Base-by-base conservation (phyloP, 1,284 basidiomycete species). In the Irpex lacteus region DNA sequence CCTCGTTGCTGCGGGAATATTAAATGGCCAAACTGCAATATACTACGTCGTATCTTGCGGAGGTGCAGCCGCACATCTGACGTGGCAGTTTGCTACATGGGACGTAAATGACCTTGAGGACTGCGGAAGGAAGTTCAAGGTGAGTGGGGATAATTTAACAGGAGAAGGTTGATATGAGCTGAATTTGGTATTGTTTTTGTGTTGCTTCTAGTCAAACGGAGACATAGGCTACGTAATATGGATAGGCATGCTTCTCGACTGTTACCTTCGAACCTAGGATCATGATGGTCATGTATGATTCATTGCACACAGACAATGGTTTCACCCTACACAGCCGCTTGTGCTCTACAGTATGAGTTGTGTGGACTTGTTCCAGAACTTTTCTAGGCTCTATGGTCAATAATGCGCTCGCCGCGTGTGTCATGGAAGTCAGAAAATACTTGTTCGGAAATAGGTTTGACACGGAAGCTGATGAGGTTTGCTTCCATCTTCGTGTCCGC, bases 51-150 rank as follows among this genome's bases (percentile, higher is more conserved):
- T 88, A 80, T 89, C n/a, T 81, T 82, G 4, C n/a, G 44, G 44
- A 13, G 86, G 85, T 2, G 74, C 78, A 1, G 76, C 76, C 0
- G 68, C 72, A 37, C 82, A 84, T 63, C 73, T 91, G 7, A 69
- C 81, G 2, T 88, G 86, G 85, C 89, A 91, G 71, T 81, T 85
- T 63, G 66, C 70, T 21, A 83, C 79, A 0, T 80, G 86, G 53
- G 78, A 89, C 68, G 74, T 88, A 21, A 79, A 85, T 34, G 75
- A 40, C 49, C 36, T 37, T 21, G 50, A 5, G 8, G 60, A 61
- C 52, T 61, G 60, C 15, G 50, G 50, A n/a, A 50, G 19, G 11
- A 61, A 61, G 18, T 61, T 61, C 19, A 61, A 54, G 60, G 60
- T 61, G 18, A 19, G 60, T 21, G 8, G n/a, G 26, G 32, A 34